phyloP scores from a whole-genome alignment of 495 filamentous ascomycete genomes.

The Tuber borchii region DNA sequence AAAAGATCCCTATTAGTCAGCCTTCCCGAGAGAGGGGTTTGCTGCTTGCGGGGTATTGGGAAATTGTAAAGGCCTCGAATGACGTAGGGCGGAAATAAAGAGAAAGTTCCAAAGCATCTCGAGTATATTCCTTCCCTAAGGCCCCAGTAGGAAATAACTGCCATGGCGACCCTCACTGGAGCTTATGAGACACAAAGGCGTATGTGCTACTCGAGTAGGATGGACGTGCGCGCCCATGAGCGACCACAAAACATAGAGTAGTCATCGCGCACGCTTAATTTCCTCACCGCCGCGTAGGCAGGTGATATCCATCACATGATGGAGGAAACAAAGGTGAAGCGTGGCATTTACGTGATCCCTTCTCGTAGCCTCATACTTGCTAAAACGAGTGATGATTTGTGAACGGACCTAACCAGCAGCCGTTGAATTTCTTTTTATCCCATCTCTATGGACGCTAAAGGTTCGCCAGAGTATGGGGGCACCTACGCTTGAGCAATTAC shows the following conservation, averaged over 20 bases:
- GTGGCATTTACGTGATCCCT: background rate
- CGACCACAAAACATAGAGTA: background rate
- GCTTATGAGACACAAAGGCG: background rate
- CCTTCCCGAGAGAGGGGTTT: background rate
- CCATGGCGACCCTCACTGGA: background rate
- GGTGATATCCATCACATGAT: background rate
- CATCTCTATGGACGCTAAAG: background rate
- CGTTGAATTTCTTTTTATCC: background rate
- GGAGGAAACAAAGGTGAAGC: background rate
- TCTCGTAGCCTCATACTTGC: background rate
- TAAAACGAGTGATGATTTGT: background rate
- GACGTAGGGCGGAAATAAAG: background rate
- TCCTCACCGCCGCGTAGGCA: background rate
- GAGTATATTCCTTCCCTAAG: background rate
- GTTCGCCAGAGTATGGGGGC: background rate
- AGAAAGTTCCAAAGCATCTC: background rate
- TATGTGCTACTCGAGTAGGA: background rate
- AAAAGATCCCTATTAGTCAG: background rate
- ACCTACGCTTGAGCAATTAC: background rate
- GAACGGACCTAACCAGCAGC: background rate
- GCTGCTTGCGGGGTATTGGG: background rate
- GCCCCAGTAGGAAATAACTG: background rate
- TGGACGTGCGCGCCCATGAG: background rate
- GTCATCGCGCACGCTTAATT: background rate
- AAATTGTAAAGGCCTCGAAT: slow-evolving; percentile 1